Percentiles rank a stretch among this genome's conserved stretches.
Evolutionary conservation across 768 basidiomycete genomes (phyloP).

Genomic region (Erythrobasidium yunnanense): DNA sequence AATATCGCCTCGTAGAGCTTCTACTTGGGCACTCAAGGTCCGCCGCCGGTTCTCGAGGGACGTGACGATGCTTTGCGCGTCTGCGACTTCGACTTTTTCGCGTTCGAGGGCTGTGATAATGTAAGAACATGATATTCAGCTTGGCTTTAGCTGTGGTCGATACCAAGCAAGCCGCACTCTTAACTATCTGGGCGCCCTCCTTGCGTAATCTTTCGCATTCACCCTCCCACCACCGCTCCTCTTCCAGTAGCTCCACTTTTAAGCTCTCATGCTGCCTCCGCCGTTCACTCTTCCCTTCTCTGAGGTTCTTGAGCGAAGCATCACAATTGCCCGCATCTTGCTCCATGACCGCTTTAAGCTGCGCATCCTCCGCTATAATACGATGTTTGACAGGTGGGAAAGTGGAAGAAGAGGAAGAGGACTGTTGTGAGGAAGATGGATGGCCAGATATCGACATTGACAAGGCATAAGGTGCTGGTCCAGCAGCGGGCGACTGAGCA

Average conservation of each 20-base stretch:
- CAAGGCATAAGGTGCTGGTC: not conserved
- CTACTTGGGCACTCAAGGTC: conserved; percentile 17
- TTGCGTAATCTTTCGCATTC: conserved; percentile 20
- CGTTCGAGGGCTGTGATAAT: conserved; percentile 3
- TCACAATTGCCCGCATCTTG: conserved; percentile 6
- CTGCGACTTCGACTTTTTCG: conserved; percentile 18
- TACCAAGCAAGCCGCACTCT: not conserved
- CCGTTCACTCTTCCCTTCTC: conserved; percentile 25
- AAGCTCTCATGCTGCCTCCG: conserved; percentile 11
- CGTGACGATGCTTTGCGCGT: conserved; percentile 7
- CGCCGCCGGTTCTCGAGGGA: conserved; percentile 18
- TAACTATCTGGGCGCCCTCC: conserved; percentile 12
- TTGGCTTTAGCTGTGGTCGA: not conserved
- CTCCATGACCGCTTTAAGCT: conserved; percentile 5
- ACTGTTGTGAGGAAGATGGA: not conserved
- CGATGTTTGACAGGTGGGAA: conserved; percentile 21
- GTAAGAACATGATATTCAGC: not conserved
- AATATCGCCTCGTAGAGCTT: conserved; percentile 12
- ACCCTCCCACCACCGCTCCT: conserved; percentile 20
- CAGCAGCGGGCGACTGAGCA: too few species aligned
- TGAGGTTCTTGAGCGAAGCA: conserved; percentile 4
- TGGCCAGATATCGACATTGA: not conserved
- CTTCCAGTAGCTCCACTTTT: conserved; percentile 27
- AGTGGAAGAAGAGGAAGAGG: not conserved
- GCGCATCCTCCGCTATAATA: conserved; percentile 5